Evolutionary conservation across 257 asterid species (phyloP).

Genomic region (Perilla frutescens): DNA sequence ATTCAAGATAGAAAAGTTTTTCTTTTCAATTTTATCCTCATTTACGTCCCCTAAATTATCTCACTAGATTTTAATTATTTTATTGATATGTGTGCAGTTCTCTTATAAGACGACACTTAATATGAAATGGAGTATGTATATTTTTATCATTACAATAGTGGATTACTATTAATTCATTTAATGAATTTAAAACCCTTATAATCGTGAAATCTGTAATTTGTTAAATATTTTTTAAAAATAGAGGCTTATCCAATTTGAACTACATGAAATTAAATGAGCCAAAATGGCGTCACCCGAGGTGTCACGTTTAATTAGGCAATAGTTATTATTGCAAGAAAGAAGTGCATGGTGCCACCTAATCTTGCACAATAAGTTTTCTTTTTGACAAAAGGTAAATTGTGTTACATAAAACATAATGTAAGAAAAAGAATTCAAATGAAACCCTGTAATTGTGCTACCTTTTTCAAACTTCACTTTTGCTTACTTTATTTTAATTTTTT

Average conservation of each 20-base stretch:
- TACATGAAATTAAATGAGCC: no score
- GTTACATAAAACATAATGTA: slow-evolving; percentile 39
- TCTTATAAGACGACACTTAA: no score
- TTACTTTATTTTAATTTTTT: background rate
- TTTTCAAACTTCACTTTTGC: slow-evolving; percentile 27
- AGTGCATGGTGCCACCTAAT: slow-evolving; percentile 32
- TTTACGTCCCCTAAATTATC: no score
- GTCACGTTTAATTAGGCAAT: slow-evolving; percentile 26
- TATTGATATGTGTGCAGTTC: no score
- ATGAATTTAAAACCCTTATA: no score
- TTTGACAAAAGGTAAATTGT: slow-evolving; percentile 33
- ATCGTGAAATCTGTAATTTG: no score
- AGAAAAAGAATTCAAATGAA: slow-evolving; percentile 36
- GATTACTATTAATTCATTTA: background rate
- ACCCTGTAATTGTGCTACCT: slow-evolving; percentile 43
- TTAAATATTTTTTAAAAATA: no score
- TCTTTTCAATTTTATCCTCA: no score
- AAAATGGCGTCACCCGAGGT: background rate
- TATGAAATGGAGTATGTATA: no score
- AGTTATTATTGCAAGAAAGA: slow-evolving; percentile 21
- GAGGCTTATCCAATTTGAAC: no score
- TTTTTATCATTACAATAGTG: background rate
- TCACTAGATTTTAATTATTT: no score
- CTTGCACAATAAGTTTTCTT: slow-evolving; percentile 35
- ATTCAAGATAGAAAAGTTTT: no score